Evolutionary conservation across 805 yeast genomes (phyloP).

Genomic region (Ogataea saltuana): DNA sequence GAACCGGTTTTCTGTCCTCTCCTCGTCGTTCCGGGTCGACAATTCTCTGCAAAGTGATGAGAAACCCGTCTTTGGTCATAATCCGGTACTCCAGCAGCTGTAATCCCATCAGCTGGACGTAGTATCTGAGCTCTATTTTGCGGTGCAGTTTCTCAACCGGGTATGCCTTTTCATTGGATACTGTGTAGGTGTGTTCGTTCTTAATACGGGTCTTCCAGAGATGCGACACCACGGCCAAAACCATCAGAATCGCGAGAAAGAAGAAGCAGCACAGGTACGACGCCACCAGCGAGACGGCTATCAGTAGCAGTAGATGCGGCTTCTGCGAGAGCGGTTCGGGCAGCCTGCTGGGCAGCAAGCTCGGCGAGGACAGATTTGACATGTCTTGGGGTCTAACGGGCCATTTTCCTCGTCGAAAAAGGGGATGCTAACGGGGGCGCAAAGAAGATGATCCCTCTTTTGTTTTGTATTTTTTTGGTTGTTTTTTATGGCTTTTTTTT

Average conservation of each 20-base stretch:
- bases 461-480: not conserved
- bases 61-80: slow-evolving; percentile 78
- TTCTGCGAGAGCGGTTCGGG: slow-evolving; percentile 15
- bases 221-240: slow-evolving; percentile 24
- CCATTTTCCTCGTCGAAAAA: not conserved
- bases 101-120: slow-evolving; percentile 61
- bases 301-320: slow-evolving; percentile 13
- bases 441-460: not conserved
- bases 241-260: slow-evolving; percentile 30
- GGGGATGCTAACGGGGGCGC: not conserved
- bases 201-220: slow-evolving; percentile 15
- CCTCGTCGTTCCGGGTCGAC: slow-evolving; percentile 45
- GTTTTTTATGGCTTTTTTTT: not conserved
- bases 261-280: slow-evolving; percentile 27
- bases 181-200: slow-evolving; percentile 10
- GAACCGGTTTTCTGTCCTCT: slow-evolving; percentile 51
- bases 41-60: slow-evolving; percentile 64
- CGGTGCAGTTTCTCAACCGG: slow-evolving; percentile 35
- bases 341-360: slow-evolving; percentile 13
- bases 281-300: slow-evolving; percentile 9
- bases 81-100: slow-evolving; percentile 59
- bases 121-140: slow-evolving; percentile 54
- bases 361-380: slow-evolving; percentile 9
- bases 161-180: slow-evolving; percentile 23
- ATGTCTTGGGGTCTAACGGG: slow-evolving; percentile 2